Percentiles rank a stretch among this genome's conserved stretches.
Conservation (phyloP, 1,284 basidiomycete genomes). For the Trametes sp. region DNA sequence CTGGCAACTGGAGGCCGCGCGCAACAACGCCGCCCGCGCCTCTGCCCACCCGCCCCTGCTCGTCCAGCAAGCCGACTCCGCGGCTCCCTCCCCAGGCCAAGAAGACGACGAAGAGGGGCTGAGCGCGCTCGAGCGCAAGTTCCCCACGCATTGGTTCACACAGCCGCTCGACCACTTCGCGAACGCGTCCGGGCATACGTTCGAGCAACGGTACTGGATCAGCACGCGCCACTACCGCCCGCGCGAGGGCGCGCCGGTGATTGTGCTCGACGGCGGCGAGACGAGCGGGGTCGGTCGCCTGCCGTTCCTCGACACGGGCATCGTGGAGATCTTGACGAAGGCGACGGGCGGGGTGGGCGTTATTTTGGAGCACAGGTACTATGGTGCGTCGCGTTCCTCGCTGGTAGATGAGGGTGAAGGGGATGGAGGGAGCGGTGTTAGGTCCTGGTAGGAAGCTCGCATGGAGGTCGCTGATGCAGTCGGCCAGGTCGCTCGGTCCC, state of each 20-base stretch:
- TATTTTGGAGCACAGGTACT: conserved; percentile 84
- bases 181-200: conserved; percentile 50
- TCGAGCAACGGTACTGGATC: conserved; percentile 88
- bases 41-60: conserved; percentile 6
- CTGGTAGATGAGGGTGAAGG: not conserved
- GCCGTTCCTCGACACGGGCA: conserved; percentile 82
- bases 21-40: not conserved
- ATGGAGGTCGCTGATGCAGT: not conserved
- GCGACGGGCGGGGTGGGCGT: conserved; percentile 89
- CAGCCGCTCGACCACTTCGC: conserved; percentile 88
- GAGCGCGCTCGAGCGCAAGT: conserved; percentile 43
- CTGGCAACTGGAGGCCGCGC: conserved; percentile 45
- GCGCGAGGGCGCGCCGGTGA: conserved; percentile 76
- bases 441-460: not conserved
- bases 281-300: conserved; percentile 78
- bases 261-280: conserved; percentile 87
- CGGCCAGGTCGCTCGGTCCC: conserved; percentile 80
- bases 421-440: not conserved
- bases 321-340: conserved; percentile 84
- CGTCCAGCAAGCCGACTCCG: conserved; percentile 23
- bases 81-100: not conserved
- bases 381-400: conserved; percentile 13
- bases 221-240: conserved; percentile 84
- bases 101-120: not conserved
- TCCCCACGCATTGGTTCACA: conserved; percentile 72